phyloP scores from a whole-genome alignment of 2,329 filamentous ascomycete genomes.

The Periconia sp. region DNA sequence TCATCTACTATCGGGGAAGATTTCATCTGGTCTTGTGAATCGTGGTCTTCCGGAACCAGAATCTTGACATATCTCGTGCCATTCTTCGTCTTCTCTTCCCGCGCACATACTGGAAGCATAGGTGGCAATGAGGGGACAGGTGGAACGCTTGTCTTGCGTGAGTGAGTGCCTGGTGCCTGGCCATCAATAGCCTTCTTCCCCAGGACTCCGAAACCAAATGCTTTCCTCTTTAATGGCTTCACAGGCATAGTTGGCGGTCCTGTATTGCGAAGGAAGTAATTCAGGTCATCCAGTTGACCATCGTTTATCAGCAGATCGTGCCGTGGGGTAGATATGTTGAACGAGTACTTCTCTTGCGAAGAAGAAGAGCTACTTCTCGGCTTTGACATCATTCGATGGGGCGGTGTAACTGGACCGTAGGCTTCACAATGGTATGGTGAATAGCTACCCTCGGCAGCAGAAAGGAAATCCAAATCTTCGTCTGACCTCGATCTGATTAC shows the following conservation, averaged over 20 bases:
- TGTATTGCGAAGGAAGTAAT: constrained; percentile 33
- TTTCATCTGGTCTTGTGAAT: constrained; percentile 4
- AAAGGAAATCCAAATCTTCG: constrained; percentile 22
- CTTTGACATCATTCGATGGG: constrained; percentile 2
- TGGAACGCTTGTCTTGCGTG: constrained; percentile 4
- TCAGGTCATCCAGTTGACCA: constrained; percentile 31
- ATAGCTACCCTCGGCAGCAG: constrained; percentile 24
- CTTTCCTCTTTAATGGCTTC: constrained; percentile 13
- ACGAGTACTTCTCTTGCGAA: not conserved
- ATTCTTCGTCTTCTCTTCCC: constrained; percentile 29
- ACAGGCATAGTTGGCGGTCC: constrained; percentile 21
- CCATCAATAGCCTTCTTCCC: constrained; percentile 25
- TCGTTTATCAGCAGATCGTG: constrained; percentile 33
- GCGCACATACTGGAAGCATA: constrained; percentile 15
- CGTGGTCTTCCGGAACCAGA: constrained; percentile 22
- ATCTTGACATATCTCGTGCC: constrained; percentile 36
- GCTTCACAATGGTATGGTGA: constrained; percentile 19
- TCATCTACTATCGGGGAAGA: constrained; percentile 3
- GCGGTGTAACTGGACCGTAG: constrained; percentile 9
- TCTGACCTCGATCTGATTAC: not conserved
- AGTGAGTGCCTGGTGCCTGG: constrained; percentile 2
- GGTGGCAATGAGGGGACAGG: constrained; percentile 1
- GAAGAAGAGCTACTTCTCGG: not conserved
- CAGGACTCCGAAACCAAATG: constrained; percentile 25
- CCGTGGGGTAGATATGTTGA: constrained; percentile 12